phyloP scores from a whole-genome alignment of 73 alveolate species.

The Tetrahymena thermophila region DNA sequence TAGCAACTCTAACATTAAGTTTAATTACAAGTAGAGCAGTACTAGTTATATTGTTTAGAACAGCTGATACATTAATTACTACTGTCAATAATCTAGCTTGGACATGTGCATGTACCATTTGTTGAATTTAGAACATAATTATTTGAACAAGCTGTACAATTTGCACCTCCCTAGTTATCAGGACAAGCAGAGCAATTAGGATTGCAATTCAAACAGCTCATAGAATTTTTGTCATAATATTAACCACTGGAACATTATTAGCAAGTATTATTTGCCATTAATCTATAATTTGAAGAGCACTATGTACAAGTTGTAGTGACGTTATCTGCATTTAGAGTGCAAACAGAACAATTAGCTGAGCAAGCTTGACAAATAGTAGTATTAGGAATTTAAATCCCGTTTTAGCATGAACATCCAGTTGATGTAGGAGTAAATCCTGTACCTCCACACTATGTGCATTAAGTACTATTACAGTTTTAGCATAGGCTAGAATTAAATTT shows the following conservation, averaged over 20 bases:
- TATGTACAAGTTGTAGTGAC: not conserved
- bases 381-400: not conserved
- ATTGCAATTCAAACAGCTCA: not conserved
- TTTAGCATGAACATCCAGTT: not conserved
- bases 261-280: not conserved
- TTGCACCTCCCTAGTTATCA: not conserved
- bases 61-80: not conserved
- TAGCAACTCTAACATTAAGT: not conserved
- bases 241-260: not conserved
- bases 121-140: not conserved
- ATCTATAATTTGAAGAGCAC: not conserved
- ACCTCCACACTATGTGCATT: not conserved
- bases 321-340: not conserved
- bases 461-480: not conserved
- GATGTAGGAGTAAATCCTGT: not conserved
- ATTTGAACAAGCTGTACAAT: not conserved
- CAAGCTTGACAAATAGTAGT: not conserved
- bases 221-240: not conserved
- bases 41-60: not conserved
- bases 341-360: not conserved
- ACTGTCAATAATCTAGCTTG: not conserved
- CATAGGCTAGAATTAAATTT: not conserved
- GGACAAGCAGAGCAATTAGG: not conserved
- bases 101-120: not conserved
- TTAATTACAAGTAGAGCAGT: not conserved